Percentiles rank a stretch among this genome's conserved stretches.
phyloP scores from a whole-genome alignment of 805 yeast genomes.

The Wickerhamomyces silvicola region DNA sequence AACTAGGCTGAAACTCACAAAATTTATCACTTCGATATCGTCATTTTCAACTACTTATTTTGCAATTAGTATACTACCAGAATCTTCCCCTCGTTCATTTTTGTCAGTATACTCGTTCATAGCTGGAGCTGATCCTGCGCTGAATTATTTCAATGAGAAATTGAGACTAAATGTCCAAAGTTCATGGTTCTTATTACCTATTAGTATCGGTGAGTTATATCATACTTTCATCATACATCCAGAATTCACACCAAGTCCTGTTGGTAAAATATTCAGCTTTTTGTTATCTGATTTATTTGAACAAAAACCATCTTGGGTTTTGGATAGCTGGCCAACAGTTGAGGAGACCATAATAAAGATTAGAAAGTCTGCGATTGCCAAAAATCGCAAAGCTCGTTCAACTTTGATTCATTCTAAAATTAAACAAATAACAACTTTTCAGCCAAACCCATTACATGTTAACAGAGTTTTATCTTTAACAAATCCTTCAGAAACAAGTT shows the following conservation, averaged over 20 bases:
- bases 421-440: slow-evolving; percentile 3
- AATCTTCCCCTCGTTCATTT: slow-evolving; percentile 10
- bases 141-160: slow-evolving; percentile 1
- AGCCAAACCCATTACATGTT: slow-evolving; percentile 10
- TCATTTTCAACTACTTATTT: slow-evolving; percentile 1
- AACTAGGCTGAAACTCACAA: background rate
- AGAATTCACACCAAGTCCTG: slow-evolving; percentile 7
- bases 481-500: slow-evolving; percentile 13
- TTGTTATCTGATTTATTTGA: slow-evolving; percentile 12
- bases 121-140: slow-evolving; percentile 7
- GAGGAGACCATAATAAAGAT: background rate
- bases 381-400: background rate
- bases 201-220: slow-evolving; percentile 12
- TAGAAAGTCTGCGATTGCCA: background rate
- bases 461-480: slow-evolving; percentile 11
- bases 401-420: slow-evolving; percentile 1
- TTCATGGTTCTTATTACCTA: slow-evolving; percentile 14
- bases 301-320: slow-evolving; percentile 7
- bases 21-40: background rate
- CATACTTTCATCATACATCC: slow-evolving; percentile 11
- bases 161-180: background rate
- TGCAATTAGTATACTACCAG: slow-evolving; percentile 9
- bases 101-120: slow-evolving; percentile 8
- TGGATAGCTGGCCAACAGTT: slow-evolving; percentile 8
- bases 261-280: slow-evolving; percentile 2